phyloP scores from a whole-genome alignment of 441 rosid genomes.

The Croton setiger region DNA sequence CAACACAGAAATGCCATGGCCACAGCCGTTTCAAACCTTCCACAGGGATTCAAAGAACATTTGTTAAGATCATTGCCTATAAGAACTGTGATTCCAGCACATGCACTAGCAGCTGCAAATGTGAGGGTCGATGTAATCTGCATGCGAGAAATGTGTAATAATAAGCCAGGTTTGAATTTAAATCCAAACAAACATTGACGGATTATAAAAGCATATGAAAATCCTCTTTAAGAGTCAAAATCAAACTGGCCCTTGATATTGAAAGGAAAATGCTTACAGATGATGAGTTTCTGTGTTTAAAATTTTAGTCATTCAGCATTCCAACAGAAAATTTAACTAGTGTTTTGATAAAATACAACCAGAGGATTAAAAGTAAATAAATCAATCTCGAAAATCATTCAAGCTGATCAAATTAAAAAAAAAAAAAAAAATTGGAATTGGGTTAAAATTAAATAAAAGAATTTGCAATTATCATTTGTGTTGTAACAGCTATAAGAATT shows the following conservation, averaged over 20 bases:
- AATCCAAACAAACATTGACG: not conserved
- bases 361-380: not conserved
- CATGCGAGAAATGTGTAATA: slow-evolving; percentile 16
- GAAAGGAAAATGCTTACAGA: not conserved
- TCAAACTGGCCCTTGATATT: not conserved
- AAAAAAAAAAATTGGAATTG: not conserved
- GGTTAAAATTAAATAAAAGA: not conserved
- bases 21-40: slow-evolving; percentile 70
- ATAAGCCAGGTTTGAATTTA: not conserved
- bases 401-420: not conserved
- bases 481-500: not conserved
- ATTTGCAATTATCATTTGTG: not conserved
- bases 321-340: not conserved
- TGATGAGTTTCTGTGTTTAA: not conserved
- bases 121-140: slow-evolving; percentile 78
- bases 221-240: not conserved
- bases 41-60: slow-evolving; percentile 55
- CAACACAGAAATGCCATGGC: slow-evolving; percentile 85
- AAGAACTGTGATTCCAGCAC: slow-evolving; percentile 86
- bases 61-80: slow-evolving; percentile 52
- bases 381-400: not conserved
- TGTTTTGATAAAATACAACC: no score
- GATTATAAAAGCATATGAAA: not conserved
- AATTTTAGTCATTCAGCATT: not conserved
- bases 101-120: slow-evolving; percentile 80